Evolutionary conservation across 1,284 basidiomycete genomes (phyloP).

Genomic region (Exobasidium cylindrosporum): DNA sequence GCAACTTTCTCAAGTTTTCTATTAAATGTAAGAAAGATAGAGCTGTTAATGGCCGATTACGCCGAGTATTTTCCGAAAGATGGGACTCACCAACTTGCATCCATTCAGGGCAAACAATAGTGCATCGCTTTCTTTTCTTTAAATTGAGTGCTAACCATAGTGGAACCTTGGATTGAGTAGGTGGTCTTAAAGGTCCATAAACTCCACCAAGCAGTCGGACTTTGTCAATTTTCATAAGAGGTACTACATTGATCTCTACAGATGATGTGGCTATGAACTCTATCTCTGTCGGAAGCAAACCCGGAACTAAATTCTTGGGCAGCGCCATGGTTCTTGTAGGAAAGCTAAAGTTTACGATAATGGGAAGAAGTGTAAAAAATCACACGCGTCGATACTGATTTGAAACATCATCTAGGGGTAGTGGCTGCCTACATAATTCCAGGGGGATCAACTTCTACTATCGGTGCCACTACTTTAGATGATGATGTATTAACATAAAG

Average conservation of each 20-base stretch:
- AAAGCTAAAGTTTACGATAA: no score
- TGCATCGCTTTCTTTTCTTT: slow-evolving; percentile 88
- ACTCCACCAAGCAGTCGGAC: slow-evolving; percentile 48
- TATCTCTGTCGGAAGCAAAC: slow-evolving; percentile 22
- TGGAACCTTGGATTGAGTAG: slow-evolving; percentile 75
- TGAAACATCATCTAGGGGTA: no score
- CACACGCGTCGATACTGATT: no score
- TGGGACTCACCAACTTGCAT: slow-evolving; percentile 70
- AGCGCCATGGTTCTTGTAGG: slow-evolving; percentile 24
- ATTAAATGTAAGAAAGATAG: no score
- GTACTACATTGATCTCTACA: slow-evolving; percentile 41
- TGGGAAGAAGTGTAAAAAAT: no score
- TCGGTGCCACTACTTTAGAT: no score
- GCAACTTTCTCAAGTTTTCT: slow-evolving; percentile 72
- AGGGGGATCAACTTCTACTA: no score
- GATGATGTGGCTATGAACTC: slow-evolving; percentile 32
- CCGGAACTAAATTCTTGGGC: slow-evolving; percentile 13
- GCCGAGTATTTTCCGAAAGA: slow-evolving; percentile 15
- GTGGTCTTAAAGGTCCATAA: slow-evolving; percentile 88
- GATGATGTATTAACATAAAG: no score
- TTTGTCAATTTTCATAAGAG: slow-evolving; percentile 42
- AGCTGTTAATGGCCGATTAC: no score
- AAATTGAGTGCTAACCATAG: slow-evolving; percentile 92
- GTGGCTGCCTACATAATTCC: no score
- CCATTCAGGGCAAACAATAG: slow-evolving; percentile 86